phyloP scores from a whole-genome alignment of 2,329 filamentous ascomycete genomes.

The Calonectria leucothoes region DNA sequence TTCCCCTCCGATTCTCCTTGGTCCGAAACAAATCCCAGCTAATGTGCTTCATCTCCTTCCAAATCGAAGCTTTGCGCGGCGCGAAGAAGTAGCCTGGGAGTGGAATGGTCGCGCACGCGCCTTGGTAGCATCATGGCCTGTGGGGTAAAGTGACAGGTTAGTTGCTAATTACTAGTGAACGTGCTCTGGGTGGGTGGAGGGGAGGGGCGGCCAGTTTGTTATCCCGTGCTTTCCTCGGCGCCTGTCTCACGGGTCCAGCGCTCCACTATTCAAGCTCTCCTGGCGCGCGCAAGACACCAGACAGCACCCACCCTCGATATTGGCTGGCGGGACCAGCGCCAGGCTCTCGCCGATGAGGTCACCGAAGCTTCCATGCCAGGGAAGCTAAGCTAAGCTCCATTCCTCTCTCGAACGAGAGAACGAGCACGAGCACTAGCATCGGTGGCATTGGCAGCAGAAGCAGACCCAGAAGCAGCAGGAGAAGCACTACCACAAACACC shows the following conservation, averaged over 20 bases:
- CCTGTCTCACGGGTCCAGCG: neutral
- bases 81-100: neutral
- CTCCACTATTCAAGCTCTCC: conserved; percentile 19
- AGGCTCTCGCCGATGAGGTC: conserved; percentile 17
- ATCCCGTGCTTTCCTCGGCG: neutral
- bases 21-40: neutral
- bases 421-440: neutral
- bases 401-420: neutral
- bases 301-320: conserved; percentile 4
- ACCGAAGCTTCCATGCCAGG: neutral
- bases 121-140: neutral
- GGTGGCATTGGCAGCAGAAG: neutral
- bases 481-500: neutral
- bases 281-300: neutral
- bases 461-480: neutral
- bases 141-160: conserved; percentile 8
- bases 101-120: conserved; percentile 3
- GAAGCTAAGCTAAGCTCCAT: conserved; percentile 1
- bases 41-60: neutral
- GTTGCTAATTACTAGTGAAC: conserved; percentile 4
- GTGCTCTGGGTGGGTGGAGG: neutral
- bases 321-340: neutral
- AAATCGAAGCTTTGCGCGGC: conserved; percentile 7
- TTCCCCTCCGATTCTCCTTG: neutral
- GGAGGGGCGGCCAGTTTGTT: neutral